These are phyloP conservation scores for Sporothrix humicola DNA, from an alignment of 2,329 filamentous ascomycete species.

Conservation along the genomic window DNA sequence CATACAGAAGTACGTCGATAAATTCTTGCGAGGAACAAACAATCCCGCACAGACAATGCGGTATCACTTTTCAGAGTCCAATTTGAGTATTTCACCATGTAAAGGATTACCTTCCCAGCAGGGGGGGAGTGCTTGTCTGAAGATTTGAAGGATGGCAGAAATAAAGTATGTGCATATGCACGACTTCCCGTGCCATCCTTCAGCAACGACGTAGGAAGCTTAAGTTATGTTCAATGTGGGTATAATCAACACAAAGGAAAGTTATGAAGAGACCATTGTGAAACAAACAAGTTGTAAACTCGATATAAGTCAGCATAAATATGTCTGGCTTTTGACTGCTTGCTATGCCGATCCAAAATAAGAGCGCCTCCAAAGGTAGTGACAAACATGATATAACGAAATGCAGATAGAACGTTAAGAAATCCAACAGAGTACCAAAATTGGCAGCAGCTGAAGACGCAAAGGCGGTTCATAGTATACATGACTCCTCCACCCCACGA, in stretches of 20 bases:
- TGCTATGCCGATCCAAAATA: conserved; percentile 18
- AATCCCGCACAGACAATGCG: conserved; percentile 3
- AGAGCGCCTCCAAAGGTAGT: too few relatives aligned
- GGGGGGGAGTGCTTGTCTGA: background rate
- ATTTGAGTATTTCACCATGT: background rate
- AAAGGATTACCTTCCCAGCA: background rate
- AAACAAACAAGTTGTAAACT: background rate
- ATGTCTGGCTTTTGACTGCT: background rate
- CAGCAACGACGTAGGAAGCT: too few relatives aligned
- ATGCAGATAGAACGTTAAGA: background rate
- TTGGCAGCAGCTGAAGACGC: background rate
- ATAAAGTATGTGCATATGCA: conserved; percentile 30
- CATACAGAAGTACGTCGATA: too few relatives aligned
- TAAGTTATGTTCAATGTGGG: too few relatives aligned
- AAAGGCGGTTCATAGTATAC: conserved; percentile 6
- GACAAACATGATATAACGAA: background rate
- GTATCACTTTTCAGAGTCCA: background rate
- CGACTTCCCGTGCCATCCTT: background rate
- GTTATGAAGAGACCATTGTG: too few relatives aligned
- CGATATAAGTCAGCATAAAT: background rate
- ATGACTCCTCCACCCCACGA: background rate
- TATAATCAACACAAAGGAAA: too few relatives aligned
- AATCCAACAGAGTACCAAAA: background rate
- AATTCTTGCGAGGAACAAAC: background rate
- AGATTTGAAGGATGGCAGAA: background rate